Evolutionary conservation across 2,329 filamentous ascomycete genomes (phyloP), one percentile per base, ranked within the genome.

Genomic region (Claviceps maximensis): DNA sequence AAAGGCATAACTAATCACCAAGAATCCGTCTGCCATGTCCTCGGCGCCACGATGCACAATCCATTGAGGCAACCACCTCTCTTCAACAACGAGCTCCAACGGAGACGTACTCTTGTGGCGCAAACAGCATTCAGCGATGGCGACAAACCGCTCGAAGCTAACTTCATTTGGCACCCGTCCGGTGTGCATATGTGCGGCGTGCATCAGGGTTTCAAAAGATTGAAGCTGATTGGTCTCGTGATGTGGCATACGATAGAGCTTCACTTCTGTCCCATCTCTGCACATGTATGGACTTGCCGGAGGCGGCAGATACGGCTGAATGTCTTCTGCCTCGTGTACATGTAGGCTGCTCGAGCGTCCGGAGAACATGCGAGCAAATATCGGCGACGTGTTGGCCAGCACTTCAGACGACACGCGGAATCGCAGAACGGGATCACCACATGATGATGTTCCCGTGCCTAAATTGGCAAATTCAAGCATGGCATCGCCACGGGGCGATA

Each of bases 1-100:
- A 60, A 79, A 79, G 0, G 71, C 73, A 57, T 76, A 79, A 57
- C 72, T 74, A 47, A 79, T 76, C 17, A 77, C 63, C 49, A 79
- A 59, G 1, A 78, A 67, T 0, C 72, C 76, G 44, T 74, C 74
- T 0, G 74, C 69, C 67, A 74, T 73, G 44, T 72, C 69, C n/a
- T 75, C 71, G 1, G 67, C 69, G 1, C 70, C 71, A 52, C 67
- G 68, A 55, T 74, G 70, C 58, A 12, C 13, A 3, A 74, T 67
- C 76, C 75, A 79, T 45, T 74, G 69, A 1, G 74, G 74, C 19
- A 79, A 58, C 76, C 76, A 79, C 40, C 66, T 58, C 55, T 76
- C 71, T 55, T 78, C 74, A 4, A 79, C 75, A 8, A 71, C 59
- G 5, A 74, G 56, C 54, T 78, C 75, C 0, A 79, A 60, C 0